phyloP scores from a whole-genome alignment of 1,284 basidiomycete genomes.

The Cryptococcus sp. region DNA sequence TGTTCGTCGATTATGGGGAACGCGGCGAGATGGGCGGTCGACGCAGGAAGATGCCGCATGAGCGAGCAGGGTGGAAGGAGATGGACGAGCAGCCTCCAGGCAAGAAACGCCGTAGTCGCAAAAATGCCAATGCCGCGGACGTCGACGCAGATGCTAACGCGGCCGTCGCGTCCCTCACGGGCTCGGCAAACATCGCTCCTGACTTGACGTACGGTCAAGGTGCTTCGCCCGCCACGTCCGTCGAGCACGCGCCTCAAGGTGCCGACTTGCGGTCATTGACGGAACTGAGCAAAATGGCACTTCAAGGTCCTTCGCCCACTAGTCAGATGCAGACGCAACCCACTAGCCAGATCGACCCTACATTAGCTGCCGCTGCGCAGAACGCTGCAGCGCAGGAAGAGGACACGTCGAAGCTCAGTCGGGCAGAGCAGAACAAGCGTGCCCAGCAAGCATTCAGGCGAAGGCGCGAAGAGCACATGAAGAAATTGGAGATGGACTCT shows the following conservation, averaged over 20 bases:
- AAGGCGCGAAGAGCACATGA: slow-evolving; percentile 50
- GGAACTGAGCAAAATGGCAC: slow-evolving; percentile 17
- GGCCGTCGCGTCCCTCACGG: background rate
- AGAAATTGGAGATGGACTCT: slow-evolving; percentile 43
- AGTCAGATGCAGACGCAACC: no score
- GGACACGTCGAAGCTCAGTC: slow-evolving; percentile 18
- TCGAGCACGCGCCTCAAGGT: slow-evolving; percentile 1
- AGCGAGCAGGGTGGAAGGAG: slow-evolving; percentile 49
- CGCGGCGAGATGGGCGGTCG: slow-evolving; percentile 52
- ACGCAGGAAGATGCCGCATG: slow-evolving; percentile 42
- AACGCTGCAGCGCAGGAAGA: background rate
- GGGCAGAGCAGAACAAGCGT: slow-evolving; percentile 51
- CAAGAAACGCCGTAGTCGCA: slow-evolving; percentile 14
- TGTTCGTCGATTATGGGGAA: slow-evolving; percentile 8
- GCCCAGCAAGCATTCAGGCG: slow-evolving; percentile 51
- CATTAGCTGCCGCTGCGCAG: background rate
- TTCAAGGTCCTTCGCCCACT: background rate
- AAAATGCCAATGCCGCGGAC: background rate
- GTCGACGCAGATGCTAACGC: background rate
- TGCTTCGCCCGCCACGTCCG: background rate
- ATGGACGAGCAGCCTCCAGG: slow-evolving; percentile 32
- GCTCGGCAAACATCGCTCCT: background rate
- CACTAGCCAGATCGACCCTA: background rate
- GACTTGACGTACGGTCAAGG: background rate
- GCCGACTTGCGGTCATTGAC: slow-evolving; percentile 14